These are phyloP conservation scores for Mollisiaceae sp. DNA, from an alignment of 2,329 filamentous ascomycete genomes.

Conservation along the genomic window DNA sequence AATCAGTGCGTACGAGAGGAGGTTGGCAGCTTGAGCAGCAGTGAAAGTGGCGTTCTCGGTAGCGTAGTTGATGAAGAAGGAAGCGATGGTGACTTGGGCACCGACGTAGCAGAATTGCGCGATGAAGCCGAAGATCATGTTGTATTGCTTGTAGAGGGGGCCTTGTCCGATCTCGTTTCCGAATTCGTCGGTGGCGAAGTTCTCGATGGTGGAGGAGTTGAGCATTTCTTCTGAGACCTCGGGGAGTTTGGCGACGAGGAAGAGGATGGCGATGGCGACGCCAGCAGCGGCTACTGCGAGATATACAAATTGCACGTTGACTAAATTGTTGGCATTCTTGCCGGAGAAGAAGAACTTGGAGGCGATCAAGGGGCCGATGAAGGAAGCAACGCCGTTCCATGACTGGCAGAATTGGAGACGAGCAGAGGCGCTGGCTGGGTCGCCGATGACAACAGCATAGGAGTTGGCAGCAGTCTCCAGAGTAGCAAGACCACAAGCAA, in stretches of 20 bases:
- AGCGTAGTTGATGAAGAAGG: conserved; percentile 78
- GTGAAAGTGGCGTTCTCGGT: conserved; percentile 60
- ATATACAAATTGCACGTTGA: conserved; percentile 83
- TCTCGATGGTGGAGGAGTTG: conserved; percentile 41
- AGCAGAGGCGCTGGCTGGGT: conserved; percentile 72
- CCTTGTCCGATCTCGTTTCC: conserved; percentile 50
- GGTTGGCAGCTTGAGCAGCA: conserved; percentile 62
- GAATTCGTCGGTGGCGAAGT: conserved; percentile 60
- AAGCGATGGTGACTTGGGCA: conserved; percentile 69
- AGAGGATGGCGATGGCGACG: conserved; percentile 68
- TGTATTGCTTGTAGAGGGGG: conserved; percentile 73
- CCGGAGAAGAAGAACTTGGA: conserved; percentile 72
- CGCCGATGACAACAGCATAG: conserved; percentile 73
- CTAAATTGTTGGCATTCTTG: conserved; percentile 67
- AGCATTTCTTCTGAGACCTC: conserved; percentile 57
- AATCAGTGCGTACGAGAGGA: conserved; percentile 76
- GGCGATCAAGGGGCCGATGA: conserved; percentile 75
- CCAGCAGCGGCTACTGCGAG: conserved; percentile 79
- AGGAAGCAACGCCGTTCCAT: conserved; percentile 74
- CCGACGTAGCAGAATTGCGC: conserved; percentile 82
- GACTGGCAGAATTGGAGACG: conserved; percentile 77
- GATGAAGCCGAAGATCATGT: conserved; percentile 75
- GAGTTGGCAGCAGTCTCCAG: conserved; percentile 83
- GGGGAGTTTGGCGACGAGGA: conserved; percentile 68
- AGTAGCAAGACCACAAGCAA: conserved; percentile 76